Conservation (phyloP, 306 rosid genomes). For the Rubus parviflorus region DNA sequence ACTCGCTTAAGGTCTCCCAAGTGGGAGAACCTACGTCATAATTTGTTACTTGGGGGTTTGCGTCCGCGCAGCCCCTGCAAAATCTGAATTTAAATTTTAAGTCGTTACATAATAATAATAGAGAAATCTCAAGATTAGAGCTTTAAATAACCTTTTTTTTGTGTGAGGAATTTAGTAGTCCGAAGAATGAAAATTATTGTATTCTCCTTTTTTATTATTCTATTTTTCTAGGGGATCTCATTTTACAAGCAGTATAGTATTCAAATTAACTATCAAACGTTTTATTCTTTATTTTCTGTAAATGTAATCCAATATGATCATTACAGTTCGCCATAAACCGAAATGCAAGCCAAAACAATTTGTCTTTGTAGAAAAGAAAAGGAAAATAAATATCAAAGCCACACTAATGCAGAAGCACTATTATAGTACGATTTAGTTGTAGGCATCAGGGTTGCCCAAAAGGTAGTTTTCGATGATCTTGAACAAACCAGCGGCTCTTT, state of each 20-base stretch:
- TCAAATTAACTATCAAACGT: no score
- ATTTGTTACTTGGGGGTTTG: slow-evolving; percentile 57
- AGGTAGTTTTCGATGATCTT: neutral
- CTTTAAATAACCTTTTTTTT: no score
- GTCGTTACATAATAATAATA: neutral
- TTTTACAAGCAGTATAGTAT: no score
- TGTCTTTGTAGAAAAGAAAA: neutral
- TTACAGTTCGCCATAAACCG: neutral
- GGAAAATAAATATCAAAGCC: neutral
- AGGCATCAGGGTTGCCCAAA: neutral
- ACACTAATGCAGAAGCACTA: neutral
- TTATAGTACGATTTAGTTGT: neutral
- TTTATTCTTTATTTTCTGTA: neutral
- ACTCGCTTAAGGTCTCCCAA: slow-evolving; percentile 30
- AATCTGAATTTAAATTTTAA: no score
- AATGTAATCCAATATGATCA: neutral
- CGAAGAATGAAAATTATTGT: no score
- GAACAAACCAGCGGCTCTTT: slow-evolving; percentile 1
- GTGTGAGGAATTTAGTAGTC: no score
- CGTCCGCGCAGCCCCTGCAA: slow-evolving; percentile 49
- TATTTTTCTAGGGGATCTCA: no score
- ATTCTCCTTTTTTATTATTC: no score
- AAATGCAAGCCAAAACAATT: neutral
- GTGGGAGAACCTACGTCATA: slow-evolving; percentile 44
- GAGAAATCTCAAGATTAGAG: no score